Evolutionary conservation across 176 grass and related monocot species (phyloP).

Genomic region (Oryza australiensis): DNA sequence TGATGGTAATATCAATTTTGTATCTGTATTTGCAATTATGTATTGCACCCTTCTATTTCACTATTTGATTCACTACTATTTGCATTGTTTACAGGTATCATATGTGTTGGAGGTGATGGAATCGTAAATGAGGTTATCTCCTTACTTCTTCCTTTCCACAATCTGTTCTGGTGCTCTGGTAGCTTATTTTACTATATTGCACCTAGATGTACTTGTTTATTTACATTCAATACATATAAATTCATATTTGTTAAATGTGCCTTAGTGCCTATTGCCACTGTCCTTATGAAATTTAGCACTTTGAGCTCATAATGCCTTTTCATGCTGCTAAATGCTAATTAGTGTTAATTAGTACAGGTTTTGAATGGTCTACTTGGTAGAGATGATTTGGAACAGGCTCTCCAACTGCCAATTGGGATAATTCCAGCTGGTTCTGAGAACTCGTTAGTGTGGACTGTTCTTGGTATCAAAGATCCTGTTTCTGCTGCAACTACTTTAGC

Average conservation of each 20-base stretch:
- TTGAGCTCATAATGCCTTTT: not conserved
- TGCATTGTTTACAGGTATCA: conserved; percentile 54
- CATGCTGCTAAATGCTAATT: not conserved
- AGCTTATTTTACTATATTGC: conserved; percentile 19
- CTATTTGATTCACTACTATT: not conserved
- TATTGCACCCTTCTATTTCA: not conserved
- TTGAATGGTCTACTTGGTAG: conserved; percentile 87
- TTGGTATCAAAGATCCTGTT: conserved; percentile 87
- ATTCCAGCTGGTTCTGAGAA: conserved; percentile 92
- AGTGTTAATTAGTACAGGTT: conserved; percentile 50
- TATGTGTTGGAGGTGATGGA: conserved; percentile 95
- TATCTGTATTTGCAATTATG: conserved; percentile 14
- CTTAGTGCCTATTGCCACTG: not conserved
- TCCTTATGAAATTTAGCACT: not conserved
- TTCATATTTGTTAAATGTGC: not conserved
- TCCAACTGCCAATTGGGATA: conserved; percentile 77
- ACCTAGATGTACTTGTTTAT: not conserved
- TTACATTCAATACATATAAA: conserved; percentile 3
- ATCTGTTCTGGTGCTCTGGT: not conserved
- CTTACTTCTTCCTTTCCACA: conserved; percentile 19
- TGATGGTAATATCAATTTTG: conserved; percentile 57
- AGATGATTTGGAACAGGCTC: conserved; percentile 58
- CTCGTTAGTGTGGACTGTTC: conserved; percentile 86
- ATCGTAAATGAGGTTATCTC: conserved; percentile 73
- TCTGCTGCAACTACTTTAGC: conserved; percentile 66